These are phyloP conservation scores for Extremus antarcticus DNA, from an alignment of 495 filamentous ascomycete genomes.

Conservation along the genomic window DNA sequence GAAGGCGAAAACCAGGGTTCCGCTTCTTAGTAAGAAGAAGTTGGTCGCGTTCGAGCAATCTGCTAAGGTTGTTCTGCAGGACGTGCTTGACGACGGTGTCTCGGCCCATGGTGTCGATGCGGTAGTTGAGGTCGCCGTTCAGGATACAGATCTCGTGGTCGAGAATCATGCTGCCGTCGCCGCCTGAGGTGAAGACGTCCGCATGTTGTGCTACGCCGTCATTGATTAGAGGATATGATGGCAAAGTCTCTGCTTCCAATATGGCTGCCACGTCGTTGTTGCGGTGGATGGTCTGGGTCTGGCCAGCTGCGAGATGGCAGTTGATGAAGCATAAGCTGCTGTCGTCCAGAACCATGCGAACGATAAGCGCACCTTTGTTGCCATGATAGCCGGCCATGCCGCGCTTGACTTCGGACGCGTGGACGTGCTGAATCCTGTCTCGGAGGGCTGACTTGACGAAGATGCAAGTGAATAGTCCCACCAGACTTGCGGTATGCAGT, in stretches of 20 bases:
- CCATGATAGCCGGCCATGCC: slow-evolving; percentile 90
- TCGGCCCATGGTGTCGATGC: slow-evolving; percentile 91
- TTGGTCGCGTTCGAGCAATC: slow-evolving; percentile 91
- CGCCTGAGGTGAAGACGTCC: slow-evolving; percentile 76
- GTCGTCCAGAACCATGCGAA: slow-evolving; percentile 85
- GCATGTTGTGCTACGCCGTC: slow-evolving; percentile 62
- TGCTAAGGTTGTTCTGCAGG: slow-evolving; percentile 65
- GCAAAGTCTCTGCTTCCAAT: slow-evolving; percentile 64
- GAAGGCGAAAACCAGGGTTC: slow-evolving; percentile 78
- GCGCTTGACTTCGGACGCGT: slow-evolving; percentile 76
- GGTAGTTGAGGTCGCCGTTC: slow-evolving; percentile 96
- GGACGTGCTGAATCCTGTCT: slow-evolving; percentile 61
- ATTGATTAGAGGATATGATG: slow-evolving; percentile 57
- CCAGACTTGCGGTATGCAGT: slow-evolving; percentile 76
- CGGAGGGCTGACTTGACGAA: slow-evolving; percentile 77
- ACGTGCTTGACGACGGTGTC: slow-evolving; percentile 80
- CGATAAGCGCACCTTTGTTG: slow-evolving; percentile 87
- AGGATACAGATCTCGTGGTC: slow-evolving; percentile 94
- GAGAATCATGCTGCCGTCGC: slow-evolving; percentile 90
- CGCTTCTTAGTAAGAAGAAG: slow-evolving; percentile 73
- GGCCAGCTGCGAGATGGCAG: slow-evolving; percentile 91
- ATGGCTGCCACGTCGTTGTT: slow-evolving; percentile 92
- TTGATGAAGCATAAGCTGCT: slow-evolving; percentile 93
- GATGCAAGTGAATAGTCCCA: slow-evolving; percentile 90
- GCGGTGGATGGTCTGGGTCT: slow-evolving; percentile 75